Conservation (phyloP, 2,329 filamentous ascomycete species). For the Stylonectria norvegica region DNA sequence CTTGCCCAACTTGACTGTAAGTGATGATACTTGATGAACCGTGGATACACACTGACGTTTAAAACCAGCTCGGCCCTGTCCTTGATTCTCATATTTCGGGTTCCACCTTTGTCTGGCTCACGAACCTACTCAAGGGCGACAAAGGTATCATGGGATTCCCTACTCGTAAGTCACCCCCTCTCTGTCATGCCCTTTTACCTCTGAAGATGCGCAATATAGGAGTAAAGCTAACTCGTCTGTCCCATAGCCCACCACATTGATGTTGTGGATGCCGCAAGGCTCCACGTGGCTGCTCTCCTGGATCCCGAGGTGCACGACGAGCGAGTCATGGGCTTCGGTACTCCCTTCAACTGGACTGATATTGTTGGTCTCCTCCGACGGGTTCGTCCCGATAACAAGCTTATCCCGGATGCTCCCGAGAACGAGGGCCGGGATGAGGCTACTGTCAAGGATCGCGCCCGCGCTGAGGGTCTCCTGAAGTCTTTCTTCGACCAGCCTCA, state of each 20-base stretch:
- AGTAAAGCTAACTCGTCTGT: too few relatives aligned
- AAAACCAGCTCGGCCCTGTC: slow-evolving; percentile 11
- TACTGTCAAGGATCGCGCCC: background rate
- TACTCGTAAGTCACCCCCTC: slow-evolving; percentile 2
- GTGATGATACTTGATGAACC: too few relatives aligned
- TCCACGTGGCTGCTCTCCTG: slow-evolving; percentile 26
- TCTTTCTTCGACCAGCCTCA: background rate
- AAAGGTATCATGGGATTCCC: slow-evolving; percentile 2
- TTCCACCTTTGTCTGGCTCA: slow-evolving; percentile 18
- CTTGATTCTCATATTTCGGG: slow-evolving; percentile 13
- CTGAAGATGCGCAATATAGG: too few relatives aligned
- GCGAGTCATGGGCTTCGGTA: slow-evolving; percentile 24
- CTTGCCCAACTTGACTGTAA: slow-evolving; percentile 19
- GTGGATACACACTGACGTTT: too few relatives aligned
- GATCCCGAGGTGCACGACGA: slow-evolving; percentile 20
- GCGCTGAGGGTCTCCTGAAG: background rate
- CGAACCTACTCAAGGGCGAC: slow-evolving; percentile 17
- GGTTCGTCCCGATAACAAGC: background rate
- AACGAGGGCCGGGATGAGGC: background rate
- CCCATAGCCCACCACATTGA: slow-evolving; percentile 17
- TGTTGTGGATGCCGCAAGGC: slow-evolving; percentile 19
- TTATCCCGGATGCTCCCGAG: background rate
- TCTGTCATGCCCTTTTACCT: too few relatives aligned
- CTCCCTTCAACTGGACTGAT: slow-evolving; percentile 17
- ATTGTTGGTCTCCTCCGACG: background rate